Percentiles rank a stretch among this genome's conserved stretches.
Evolutionary conservation across 306 rosid species (phyloP).

Genomic region (Castanea mollissima): DNA sequence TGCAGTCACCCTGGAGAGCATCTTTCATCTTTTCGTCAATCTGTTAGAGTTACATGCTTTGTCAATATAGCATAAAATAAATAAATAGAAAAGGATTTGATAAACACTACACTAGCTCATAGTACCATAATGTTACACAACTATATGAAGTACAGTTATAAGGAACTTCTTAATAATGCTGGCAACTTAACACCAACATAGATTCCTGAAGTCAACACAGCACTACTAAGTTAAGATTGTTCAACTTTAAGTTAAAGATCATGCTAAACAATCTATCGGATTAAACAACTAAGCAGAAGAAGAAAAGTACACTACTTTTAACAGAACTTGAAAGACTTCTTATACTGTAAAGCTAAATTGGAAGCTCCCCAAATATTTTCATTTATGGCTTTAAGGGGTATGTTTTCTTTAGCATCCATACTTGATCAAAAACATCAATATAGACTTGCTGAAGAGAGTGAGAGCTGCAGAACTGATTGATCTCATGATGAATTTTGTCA

Average conservation of each 20-base stretch:
- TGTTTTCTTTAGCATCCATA: slow-evolving; percentile 3
- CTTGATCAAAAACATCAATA: slow-evolving; percentile 96
- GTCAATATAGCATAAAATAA: slow-evolving; percentile 1
- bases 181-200: neutral
- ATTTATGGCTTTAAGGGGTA: neutral
- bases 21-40: slow-evolving; percentile 96
- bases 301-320: neutral
- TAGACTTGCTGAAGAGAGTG: slow-evolving; percentile 87
- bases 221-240: slow-evolving; percentile 5
- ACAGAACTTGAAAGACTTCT: neutral
- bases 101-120: slow-evolving; percentile 2
- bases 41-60: slow-evolving; percentile 37
- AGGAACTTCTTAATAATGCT: neutral
- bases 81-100: neutral
- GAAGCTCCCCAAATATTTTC: slow-evolving; percentile 3
- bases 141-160: neutral
- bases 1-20: slow-evolving; percentile 90
- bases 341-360: neutral
- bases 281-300: neutral
- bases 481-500: slow-evolving; percentile 95
- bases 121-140: neutral
- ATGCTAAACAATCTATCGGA: slow-evolving; percentile 1
- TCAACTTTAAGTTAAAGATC: neutral
- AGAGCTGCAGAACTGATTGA: slow-evolving; percentile 91
- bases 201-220: neutral